Evolutionary conservation across 1,284 basidiomycete species (phyloP), one percentile per base, ranked within the genome.

Genomic region (Termitomyces sp.): DNA sequence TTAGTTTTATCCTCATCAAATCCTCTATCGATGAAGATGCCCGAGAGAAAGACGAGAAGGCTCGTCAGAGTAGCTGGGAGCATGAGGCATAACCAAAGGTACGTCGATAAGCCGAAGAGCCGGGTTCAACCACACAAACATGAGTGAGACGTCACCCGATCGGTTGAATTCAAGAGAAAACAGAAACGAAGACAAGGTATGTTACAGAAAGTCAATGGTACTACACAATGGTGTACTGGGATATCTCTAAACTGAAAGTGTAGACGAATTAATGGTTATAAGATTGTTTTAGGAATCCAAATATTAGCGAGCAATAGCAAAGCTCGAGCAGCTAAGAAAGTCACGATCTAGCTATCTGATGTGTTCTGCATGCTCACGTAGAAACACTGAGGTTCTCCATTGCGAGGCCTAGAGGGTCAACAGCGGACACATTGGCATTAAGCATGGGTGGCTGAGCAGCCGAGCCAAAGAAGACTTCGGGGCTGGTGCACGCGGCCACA

Each of bases 401-500:
- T 2, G 86, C 87, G 49, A 89, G 70, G 40, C 80, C 82, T 48
- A 90, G 79, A 46, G 86, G 82, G 67, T 90, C 86, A 7, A 78
- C 77, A 3, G 70, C 71, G 28, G 72, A 70, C 17, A 71, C 61
- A 34, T 74, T 73, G 38, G 68, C 75, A 68, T 60, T 70, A 46
- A 68, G 59, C 47, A 68, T 61, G 28, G 68, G 65, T 15, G 68
- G 68, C 59, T 68, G 71, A 54, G 72, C 71, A 5, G 69, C 70
- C 36, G 73, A 70, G 54, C 82, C 81, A 66, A 95, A 96, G 80
- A 94, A 92, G 24, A 92, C 82, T 67, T 95, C 92, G 1, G 93
- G 93, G 58, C 90, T 91, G 8, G 92, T 94, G 70, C 94, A 94
- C 5, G 93, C 87, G 1, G 94, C 90, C 17, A 98, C 88, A 1